phyloP scores from a whole-genome alignment of 2,329 filamentous ascomycete species.

The Colletotrichum sp. region DNA sequence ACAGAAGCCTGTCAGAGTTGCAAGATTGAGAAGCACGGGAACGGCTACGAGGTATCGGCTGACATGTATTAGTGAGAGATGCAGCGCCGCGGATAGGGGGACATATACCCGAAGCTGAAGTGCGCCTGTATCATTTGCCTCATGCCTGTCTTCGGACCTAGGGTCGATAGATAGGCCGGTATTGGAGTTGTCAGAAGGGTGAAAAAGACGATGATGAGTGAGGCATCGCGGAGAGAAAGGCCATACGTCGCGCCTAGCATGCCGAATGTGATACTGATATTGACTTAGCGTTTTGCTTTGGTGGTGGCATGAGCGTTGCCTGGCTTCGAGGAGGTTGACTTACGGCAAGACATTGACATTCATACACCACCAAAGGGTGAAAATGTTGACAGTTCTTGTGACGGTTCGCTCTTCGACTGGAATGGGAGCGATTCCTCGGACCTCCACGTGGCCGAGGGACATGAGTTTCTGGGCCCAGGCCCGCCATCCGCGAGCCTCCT shows the following conservation, averaged over 20 bases:
- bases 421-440: conserved; percentile 32
- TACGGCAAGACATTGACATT: conserved; percentile 35
- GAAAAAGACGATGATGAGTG: conserved; percentile 53
- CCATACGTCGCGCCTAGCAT: conserved; percentile 50
- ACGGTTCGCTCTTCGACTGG: conserved; percentile 32
- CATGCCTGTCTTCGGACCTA: conserved; percentile 50
- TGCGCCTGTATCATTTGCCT: conserved; percentile 52
- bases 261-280: conserved; percentile 40
- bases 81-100: conserved; percentile 22
- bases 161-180: conserved; percentile 45
- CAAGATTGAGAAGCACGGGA: conserved; percentile 45
- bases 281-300: not conserved
- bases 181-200: conserved; percentile 40
- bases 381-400: conserved; percentile 33
- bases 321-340: conserved; percentile 1
- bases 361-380: conserved; percentile 34
- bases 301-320: not conserved
- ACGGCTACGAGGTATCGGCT: conserved; percentile 24
- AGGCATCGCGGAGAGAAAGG: conserved; percentile 44
- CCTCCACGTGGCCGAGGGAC: conserved; percentile 26
- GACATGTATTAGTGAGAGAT: not conserved
- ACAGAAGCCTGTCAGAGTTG: conserved; percentile 52
- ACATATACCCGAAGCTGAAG: conserved; percentile 29
- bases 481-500: not conserved
- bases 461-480: not conserved